A percentile compares a stretch with the other conserved stretches of the same genome.
Conservation (phyloP, 345 rosid genomes). For the Streptanthus diversifolius region DNA sequence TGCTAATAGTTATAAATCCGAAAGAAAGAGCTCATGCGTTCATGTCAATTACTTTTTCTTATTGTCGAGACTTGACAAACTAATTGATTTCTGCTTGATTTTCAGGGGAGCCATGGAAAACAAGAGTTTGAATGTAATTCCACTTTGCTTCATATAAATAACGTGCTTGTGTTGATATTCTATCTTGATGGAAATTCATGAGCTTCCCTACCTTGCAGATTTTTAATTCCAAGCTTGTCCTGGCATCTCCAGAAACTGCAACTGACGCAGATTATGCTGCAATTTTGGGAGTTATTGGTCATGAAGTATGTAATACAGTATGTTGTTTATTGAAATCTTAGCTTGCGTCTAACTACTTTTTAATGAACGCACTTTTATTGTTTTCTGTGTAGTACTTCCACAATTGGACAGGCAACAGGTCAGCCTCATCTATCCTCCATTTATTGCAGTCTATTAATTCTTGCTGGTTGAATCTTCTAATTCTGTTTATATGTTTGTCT, state of each 20-base stretch:
- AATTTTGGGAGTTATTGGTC: constrained; percentile 95
- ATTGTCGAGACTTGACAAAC: neutral
- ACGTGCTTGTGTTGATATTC: neutral
- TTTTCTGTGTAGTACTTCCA: constrained; percentile 83
- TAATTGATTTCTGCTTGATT: constrained; percentile 27
- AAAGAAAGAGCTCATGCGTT: neutral
- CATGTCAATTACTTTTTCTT: neutral
- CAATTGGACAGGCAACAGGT: constrained; percentile 99
- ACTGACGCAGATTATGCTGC: constrained; percentile 94
- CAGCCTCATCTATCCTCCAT: constrained; percentile 19
- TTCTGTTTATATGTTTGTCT: neutral
- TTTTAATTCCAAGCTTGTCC: constrained; percentile 93
- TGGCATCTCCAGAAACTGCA: constrained; percentile 99
- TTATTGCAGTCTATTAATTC: neutral
- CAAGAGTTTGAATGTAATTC: constrained; percentile 88
- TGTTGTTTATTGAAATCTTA: neutral
- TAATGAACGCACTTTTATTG: constrained; percentile 27
- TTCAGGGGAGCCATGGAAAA: constrained; percentile 99
- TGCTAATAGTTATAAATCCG: neutral
- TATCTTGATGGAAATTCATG: constrained; percentile 17
- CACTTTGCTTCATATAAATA: neutral
- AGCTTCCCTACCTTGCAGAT: constrained; percentile 50
- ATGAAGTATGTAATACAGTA: constrained; percentile 61
- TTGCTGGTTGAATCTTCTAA: neutral
- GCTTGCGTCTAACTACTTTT: neutral